phyloP scores from a whole-genome alignment of 495 filamentous ascomycete genomes.

The Penicillium diatomitis region DNA sequence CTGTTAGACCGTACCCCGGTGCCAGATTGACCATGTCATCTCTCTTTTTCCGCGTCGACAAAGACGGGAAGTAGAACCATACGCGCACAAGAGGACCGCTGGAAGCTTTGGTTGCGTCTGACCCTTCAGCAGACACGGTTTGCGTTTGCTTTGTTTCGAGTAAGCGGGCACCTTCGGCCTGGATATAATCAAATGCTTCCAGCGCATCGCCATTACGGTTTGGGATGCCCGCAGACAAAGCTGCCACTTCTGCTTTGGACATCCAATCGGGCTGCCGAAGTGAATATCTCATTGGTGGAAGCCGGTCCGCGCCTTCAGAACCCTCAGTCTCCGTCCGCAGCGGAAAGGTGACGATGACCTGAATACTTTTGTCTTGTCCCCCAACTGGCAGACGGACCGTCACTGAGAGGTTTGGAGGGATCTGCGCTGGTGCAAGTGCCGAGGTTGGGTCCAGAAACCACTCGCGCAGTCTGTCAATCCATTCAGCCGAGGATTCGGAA shows the following conservation, averaged over 20 bases:
- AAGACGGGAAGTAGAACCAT: constrained; percentile 36
- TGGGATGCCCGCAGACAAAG: constrained; percentile 20
- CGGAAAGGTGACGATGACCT: constrained; percentile 29
- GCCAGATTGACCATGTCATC: constrained; percentile 31
- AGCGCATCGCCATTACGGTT: constrained; percentile 16
- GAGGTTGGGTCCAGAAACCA: constrained; percentile 20
- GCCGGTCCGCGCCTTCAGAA: constrained; percentile 9
- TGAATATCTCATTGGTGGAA: constrained; percentile 20
- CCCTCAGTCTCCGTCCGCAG: constrained; percentile 14
- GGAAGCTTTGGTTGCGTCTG: neutral
- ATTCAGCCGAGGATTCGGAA: constrained; percentile 21
- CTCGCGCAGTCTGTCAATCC: constrained; percentile 21
- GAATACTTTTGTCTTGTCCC: constrained; percentile 20
- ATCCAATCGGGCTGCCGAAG: constrained; percentile 36
- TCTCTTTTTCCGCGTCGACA: constrained; percentile 30
- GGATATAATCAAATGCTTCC: constrained; percentile 27
- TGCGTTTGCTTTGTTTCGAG: constrained; percentile 16
- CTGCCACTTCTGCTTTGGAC: constrained; percentile 29
- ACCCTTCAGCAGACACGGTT: neutral
- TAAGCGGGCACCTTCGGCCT: constrained; percentile 15
- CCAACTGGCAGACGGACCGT: constrained; percentile 19
- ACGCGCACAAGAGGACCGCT: constrained; percentile 21
- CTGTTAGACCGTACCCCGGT: constrained; percentile 25
- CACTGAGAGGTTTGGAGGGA: constrained; percentile 20
- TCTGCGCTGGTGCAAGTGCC: constrained; percentile 6